A percentile compares a stretch with the other conserved stretches of the same genome.
Conservation (phyloP, 345 rosid species). For the Eutrema heterophyllum region DNA sequence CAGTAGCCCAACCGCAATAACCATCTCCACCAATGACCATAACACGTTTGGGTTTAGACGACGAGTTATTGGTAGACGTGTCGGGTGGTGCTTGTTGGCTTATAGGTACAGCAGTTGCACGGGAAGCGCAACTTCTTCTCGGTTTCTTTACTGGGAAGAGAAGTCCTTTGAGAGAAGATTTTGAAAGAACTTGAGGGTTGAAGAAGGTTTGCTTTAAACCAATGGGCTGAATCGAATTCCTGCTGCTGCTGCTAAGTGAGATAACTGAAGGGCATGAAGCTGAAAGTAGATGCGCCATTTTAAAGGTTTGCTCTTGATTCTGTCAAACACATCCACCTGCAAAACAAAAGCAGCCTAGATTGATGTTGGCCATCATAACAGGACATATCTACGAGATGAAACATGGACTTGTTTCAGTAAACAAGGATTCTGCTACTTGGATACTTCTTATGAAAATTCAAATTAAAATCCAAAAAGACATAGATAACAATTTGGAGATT, state of each 20-base stretch:
- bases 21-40: constrained; percentile 99
- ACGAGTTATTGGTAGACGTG: constrained; percentile 32
- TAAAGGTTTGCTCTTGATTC: constrained; percentile 17
- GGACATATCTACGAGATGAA: neutral
- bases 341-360: constrained; percentile 3
- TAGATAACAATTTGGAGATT: neutral
- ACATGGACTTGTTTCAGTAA: neutral
- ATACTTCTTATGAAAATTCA: neutral
- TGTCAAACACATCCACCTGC: constrained; percentile 42
- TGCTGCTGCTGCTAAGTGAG: constrained; percentile 33
- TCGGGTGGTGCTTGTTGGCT: constrained; percentile 55
- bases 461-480: neutral
- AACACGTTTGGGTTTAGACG: constrained; percentile 58
- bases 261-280: constrained; percentile 52
- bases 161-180: constrained; percentile 30
- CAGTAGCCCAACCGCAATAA: constrained; percentile 98
- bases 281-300: constrained; percentile 67
- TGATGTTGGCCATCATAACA: neutral
- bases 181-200: constrained; percentile 30
- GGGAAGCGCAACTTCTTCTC: constrained; percentile 29
- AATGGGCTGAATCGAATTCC: constrained; percentile 21
- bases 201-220: constrained; percentile 28
- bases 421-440: neutral
- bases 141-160: constrained; percentile 30
- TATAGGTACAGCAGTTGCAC: constrained; percentile 44